Percentiles rank a stretch among this genome's conserved stretches.
Conservation (phyloP, 345 rosid species). For the Euphorbia tirucalli region DNA sequence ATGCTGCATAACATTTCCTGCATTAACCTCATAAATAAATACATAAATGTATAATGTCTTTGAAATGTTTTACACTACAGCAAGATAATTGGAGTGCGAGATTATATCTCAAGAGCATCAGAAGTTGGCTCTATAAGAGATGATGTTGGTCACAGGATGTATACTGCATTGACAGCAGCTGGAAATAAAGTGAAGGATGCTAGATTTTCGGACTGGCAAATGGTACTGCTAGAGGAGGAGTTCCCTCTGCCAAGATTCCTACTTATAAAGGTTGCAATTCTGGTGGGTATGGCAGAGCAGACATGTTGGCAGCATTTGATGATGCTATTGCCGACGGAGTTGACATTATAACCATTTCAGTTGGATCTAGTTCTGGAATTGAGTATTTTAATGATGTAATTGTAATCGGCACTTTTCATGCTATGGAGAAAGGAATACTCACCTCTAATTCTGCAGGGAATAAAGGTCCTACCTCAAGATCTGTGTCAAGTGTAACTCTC, state of each 20-base stretch:
- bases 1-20: too few relatives aligned
- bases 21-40: too few relatives aligned
- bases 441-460: slow-evolving; percentile 31
- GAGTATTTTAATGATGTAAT: background rate
- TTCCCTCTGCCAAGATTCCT: slow-evolving; percentile 54
- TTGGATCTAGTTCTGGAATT: background rate
- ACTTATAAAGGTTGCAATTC: slow-evolving; percentile 34
- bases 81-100: slow-evolving; percentile 50
- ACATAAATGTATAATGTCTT: too few relatives aligned
- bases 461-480: background rate
- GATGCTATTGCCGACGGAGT: slow-evolving; percentile 70
- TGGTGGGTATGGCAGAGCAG: background rate
- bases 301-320: slow-evolving; percentile 47
- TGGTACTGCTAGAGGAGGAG: slow-evolving; percentile 59
- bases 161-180: slow-evolving; percentile 64
- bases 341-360: slow-evolving; percentile 36
- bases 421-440: slow-evolving; percentile 31
- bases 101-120: too few relatives aligned
- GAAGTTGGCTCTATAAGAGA: slow-evolving; percentile 26
- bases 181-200: slow-evolving; percentile 42
- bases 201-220: slow-evolving; percentile 42
- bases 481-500: slow-evolving; percentile 16
- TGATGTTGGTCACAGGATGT: slow-evolving; percentile 39
- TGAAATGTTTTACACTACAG: slow-evolving; percentile 3
- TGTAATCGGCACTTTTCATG: slow-evolving; percentile 36